Conservation (phyloP, 2,329 filamentous ascomycete species). For the Coniochaeta prunicola region DNA sequence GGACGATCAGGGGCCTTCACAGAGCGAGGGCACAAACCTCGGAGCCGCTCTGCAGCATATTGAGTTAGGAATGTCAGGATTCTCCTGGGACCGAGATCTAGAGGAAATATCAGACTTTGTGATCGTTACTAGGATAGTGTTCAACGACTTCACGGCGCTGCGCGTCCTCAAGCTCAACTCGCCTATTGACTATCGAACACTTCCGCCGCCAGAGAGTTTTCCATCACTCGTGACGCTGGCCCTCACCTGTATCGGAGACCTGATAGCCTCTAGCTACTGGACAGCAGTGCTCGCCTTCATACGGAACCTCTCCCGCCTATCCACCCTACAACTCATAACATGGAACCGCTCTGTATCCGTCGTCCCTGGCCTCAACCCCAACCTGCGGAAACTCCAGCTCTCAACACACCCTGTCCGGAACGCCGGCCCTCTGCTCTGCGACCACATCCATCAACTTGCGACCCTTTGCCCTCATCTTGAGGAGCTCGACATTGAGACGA, state of each 20-base stretch:
- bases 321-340: background rate
- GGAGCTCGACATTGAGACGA: background rate
- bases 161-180: background rate
- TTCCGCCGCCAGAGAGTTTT: background rate
- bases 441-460: conserved; percentile 5
- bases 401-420: background rate
- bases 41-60: background rate
- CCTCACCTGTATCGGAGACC: background rate
- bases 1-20: background rate
- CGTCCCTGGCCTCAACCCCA: background rate
- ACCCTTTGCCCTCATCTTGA: conserved; percentile 5
- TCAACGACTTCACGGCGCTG: background rate
- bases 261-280: background rate
- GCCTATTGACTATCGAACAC: background rate
- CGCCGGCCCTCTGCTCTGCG: background rate
- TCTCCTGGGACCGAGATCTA: background rate
- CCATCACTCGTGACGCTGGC: background rate
- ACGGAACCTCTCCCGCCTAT: background rate
- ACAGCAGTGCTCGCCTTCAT: background rate
- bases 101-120: background rate
- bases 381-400: background rate
- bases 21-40: background rate
- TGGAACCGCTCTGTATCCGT: conserved; percentile 4
- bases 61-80: background rate
- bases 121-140: background rate